Evolutionary conservation across 2,329 filamentous ascomycete genomes (phyloP), one percentile per base, ranked within the genome.

Genomic region (Polytolypa hystricis): DNA sequence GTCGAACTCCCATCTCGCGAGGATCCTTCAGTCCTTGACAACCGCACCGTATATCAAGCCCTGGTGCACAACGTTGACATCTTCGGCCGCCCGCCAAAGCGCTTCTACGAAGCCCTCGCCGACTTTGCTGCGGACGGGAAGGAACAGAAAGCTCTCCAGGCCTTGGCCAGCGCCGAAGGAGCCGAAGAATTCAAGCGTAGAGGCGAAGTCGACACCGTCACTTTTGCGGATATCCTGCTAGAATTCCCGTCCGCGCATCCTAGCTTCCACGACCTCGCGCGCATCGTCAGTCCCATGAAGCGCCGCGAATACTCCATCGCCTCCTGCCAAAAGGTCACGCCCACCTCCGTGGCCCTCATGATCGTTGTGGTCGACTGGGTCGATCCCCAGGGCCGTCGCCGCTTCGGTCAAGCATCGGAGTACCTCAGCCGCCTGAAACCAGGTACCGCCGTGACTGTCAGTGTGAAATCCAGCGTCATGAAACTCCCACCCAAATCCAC

Each of bases 291-390:
- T 46, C 89, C 91, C 9, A 79, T 94, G 69, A 98, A 98, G 74
- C 84, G 91, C 42, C 77, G 91, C 52, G 91, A 98, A 65, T 98
- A 98, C 73, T 94, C 85, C n/a, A 96, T 98, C 49, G 91, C 91
- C 14, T 96, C 91, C 3, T 91, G 86, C 38, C 91, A 98, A 65
- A 85, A 89, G 51, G 89, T 96, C 27, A 87, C 84, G 1, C 87
- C 91, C 14, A 87, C 70, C 54, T 79, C 76, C n/a, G 86, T 98
- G 40, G 76, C 87, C 6, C 77, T 98, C 45, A 91, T 96, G 77
- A 93, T 98, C 54, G 91, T 98, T 42, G 93, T 91, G 3, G 91
- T 98, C 52, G 79, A 84, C 68, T 98, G 91, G 91, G 79, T 87
- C 47, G 89, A 96, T 62, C 72, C 82, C 47, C 74, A 76, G 52